Evolutionary conservation across 768 basidiomycete species (phyloP), one percentile per base, ranked within the genome.

Genomic region (Mycena galericulata): DNA sequence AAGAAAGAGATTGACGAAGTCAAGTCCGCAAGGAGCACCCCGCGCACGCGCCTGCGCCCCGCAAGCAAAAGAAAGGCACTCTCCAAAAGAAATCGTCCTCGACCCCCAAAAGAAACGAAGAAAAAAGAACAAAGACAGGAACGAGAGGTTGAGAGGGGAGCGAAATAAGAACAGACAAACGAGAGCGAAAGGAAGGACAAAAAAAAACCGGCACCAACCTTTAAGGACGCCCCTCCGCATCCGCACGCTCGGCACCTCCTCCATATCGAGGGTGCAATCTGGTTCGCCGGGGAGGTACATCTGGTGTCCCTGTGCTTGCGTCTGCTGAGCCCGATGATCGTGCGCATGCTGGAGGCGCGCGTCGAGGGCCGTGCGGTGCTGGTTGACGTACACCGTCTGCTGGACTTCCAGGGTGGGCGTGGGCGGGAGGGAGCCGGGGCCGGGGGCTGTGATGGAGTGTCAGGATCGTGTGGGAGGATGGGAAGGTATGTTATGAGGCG

Each of bases 241-340:
- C 2, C 67, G 53, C 34, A 71, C 51, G 32, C 70, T 71, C 24
- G 70, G 70, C 30, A 71, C 70, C 1, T 71, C 70, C 12, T 65
- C 70, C 70, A 71, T 68, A 30, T 71, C 70, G 32, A 71, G 63
- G 17, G 70, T 71, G 43, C 70, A 71, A 54, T 71, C 70, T 0
- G 68, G 68, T n/a, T 69, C 67, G 56, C 67, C 61, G 15, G 67
- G 61, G 32, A 63, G 62, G 62, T 59, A 45, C 38, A 49, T 50
- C 60, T 68, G 66, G 61, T 22, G 40, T 59, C n/a, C 38, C 36
- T 45, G 62, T 27, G 29, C 36, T 34, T 53, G 51, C 26, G 24
- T 11, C 46, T 55, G 40, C 22, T 24, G 43, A 4, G 24, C 8
- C 24, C 26, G 58, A 8, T n/a, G 45, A 14, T 26, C 32, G 3